phyloP scores from a whole-genome alignment of 2,329 filamentous ascomycete genomes.

The Colletotrichum eleusines region DNA sequence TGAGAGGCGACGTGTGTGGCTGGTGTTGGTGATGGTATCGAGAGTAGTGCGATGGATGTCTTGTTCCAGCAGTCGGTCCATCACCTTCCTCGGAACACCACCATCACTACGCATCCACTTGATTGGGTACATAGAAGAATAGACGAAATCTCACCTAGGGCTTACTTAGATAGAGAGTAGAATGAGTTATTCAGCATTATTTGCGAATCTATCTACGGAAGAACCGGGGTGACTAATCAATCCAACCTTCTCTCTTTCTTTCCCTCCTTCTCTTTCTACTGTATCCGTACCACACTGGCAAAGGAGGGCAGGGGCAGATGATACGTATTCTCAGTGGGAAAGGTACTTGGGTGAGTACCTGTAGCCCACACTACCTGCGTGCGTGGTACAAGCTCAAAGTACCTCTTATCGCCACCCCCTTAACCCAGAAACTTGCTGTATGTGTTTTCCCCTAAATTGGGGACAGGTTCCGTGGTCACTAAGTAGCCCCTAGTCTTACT shows the following conservation, averaged over 20 bases:
- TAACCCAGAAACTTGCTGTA: background rate
- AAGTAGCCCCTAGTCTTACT: background rate
- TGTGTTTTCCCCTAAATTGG: constrained; percentile 28
- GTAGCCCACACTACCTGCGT: background rate
- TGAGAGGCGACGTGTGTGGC: background rate
- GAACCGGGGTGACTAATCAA: constrained; percentile 28
- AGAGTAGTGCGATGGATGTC: background rate
- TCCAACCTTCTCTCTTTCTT: background rate
- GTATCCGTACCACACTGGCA: no score
- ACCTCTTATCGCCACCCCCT: background rate
- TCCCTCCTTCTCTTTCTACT: background rate
- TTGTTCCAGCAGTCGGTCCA: no score
- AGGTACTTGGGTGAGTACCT: background rate
- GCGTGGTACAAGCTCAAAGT: background rate
- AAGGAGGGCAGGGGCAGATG: background rate
- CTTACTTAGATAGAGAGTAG: no score
- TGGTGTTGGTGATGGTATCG: background rate
- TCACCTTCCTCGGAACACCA: no score
- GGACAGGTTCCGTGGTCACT: constrained; percentile 10
- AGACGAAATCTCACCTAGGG: no score
- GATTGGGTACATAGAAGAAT: no score
- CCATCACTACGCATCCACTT: no score
- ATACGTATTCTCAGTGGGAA: background rate
- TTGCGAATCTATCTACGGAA: no score
- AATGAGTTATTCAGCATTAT: background rate